These are phyloP conservation scores for Tricholoma sp. DNA, from an alignment of 768 basidiomycete genomes.

Conservation along the genomic window DNA sequence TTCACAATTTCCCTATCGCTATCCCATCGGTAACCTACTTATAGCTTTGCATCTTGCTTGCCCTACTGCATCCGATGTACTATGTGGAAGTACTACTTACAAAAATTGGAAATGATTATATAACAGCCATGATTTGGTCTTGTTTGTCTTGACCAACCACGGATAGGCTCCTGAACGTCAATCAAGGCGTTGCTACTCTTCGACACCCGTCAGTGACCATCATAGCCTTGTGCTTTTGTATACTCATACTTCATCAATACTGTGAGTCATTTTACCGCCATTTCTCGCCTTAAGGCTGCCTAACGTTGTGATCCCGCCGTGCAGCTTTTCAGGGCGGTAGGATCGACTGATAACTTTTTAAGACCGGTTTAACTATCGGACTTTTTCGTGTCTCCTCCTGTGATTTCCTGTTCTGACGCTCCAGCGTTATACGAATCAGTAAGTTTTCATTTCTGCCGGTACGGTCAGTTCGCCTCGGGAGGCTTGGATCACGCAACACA, in stretches of 20 bases:
- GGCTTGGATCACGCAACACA: slow-evolving; percentile 14
- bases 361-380: slow-evolving; percentile 25
- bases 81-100: no score
- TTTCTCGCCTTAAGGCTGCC: neutral
- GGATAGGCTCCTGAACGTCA: slow-evolving; percentile 29
- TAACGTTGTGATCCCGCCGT: slow-evolving; percentile 4
- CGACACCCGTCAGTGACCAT: slow-evolving; percentile 36
- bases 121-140: slow-evolving; percentile 21
- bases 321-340: slow-evolving; percentile 20
- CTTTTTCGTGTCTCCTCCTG: slow-evolving; percentile 18
- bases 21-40: neutral
- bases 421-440: slow-evolving; percentile 16
- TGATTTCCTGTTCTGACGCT: slow-evolving; percentile 14
- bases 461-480: neutral
- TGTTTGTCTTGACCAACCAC: slow-evolving; percentile 30
- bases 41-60: neutral
- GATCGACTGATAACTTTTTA: slow-evolving; percentile 20
- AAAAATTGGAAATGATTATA: neutral
- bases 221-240: slow-evolving; percentile 17
- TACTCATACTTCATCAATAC: slow-evolving; percentile 15
- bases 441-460: slow-evolving; percentile 8
- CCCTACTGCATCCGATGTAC: neutral
- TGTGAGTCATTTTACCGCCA: slow-evolving; percentile 10
- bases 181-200: slow-evolving; percentile 42
- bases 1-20: neutral